These are phyloP conservation scores for Solanum megistacrolobum DNA, from an alignment of 257 asterid species.

Conservation along the genomic window DNA sequence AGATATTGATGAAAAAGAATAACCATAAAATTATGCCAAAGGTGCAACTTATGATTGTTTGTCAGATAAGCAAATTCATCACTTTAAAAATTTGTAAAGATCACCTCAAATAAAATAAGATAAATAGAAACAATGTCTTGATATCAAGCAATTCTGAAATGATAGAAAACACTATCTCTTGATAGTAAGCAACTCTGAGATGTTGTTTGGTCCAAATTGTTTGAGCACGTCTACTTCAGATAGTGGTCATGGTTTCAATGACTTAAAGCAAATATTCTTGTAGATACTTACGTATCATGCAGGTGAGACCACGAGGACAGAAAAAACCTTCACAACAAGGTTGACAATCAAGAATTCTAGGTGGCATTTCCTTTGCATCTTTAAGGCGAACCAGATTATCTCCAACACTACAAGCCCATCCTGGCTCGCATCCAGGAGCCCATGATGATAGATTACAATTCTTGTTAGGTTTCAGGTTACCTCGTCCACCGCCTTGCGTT, in stretches of 20 bases:
- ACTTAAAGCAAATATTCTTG: background rate
- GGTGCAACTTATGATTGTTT: background rate
- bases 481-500: slow-evolving; percentile 15
- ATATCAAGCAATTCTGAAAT: background rate
- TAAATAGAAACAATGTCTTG: background rate
- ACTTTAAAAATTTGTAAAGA: background rate
- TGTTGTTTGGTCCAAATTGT: background rate
- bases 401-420: slow-evolving; percentile 84
- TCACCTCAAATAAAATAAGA: background rate
- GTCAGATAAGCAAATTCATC: background rate
- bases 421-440: slow-evolving; percentile 90
- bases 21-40: background rate
- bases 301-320: slow-evolving; percentile 94
- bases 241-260: background rate
- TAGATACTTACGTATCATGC: slow-evolving; percentile 89
- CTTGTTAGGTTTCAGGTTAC: slow-evolving; percentile 56
- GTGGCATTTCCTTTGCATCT: slow-evolving; percentile 49
- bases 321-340: slow-evolving; percentile 96
- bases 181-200: background rate
- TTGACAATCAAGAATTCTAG: slow-evolving; percentile 38
- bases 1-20: background rate
- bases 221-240: background rate
- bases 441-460: slow-evolving; percentile 82
- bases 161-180: background rate
- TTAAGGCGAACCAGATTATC: slow-evolving; percentile 44